phyloP scores from a whole-genome alignment of 345 rosid species.

The Salix purpurea region DNA sequence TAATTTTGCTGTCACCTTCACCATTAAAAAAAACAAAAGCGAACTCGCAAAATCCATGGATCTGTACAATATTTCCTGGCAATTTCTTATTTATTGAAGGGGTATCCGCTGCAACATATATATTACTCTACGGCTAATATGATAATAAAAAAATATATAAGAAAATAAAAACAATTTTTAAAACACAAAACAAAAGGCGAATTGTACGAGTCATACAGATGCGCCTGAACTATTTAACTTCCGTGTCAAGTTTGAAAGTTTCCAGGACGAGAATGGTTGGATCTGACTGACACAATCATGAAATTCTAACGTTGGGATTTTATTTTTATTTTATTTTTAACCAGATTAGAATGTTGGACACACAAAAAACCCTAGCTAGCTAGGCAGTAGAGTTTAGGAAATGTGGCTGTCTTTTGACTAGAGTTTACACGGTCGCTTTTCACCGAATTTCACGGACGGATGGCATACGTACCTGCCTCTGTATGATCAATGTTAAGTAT shows the following conservation, averaged over 20 bases:
- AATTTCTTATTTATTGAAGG: background rate
- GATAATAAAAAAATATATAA: too few species aligned
- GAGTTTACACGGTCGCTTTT: background rate
- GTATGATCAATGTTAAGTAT: background rate
- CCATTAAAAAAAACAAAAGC: background rate
- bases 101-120: background rate
- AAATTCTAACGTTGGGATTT: background rate
- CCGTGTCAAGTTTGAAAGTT: background rate
- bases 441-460: background rate
- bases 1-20: conserved; percentile 30
- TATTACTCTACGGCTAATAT: too few species aligned
- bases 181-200: too few species aligned
- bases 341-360: background rate
- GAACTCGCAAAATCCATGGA: conserved; percentile 35
- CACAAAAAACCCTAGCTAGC: background rate
- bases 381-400: background rate
- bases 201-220: too few species aligned
- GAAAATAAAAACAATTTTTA: too few species aligned
- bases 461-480: background rate
- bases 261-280: background rate
- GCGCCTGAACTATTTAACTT: background rate
- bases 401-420: background rate
- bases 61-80: conserved; percentile 38
- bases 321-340: background rate
- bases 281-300: conserved; percentile 22